A percentile compares a stretch with the other conserved stretches of the same genome.
Evolutionary conservation across 2,329 filamentous ascomycete species (phyloP).

Genomic region (Botrytis byssoidea): DNA sequence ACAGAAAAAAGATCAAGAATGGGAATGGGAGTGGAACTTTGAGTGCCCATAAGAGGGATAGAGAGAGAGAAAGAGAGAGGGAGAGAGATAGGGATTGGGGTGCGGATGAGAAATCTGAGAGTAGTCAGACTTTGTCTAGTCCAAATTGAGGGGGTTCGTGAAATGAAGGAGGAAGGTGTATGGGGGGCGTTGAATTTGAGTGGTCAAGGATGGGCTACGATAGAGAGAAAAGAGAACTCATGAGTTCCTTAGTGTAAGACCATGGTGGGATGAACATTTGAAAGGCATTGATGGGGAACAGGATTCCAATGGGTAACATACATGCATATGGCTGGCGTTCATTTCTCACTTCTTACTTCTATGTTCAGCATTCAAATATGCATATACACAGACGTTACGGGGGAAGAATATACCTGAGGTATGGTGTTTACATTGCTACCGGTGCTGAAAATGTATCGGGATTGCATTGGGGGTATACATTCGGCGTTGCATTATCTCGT

Average conservation of each 20-base stretch:
- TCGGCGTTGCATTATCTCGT: not conserved
- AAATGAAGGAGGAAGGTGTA: not conserved
- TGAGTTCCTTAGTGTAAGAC: slow-evolving; percentile 10
- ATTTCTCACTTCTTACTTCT: not conserved
- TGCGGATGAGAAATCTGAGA: slow-evolving; percentile 18
- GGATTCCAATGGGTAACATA: slow-evolving; percentile 6
- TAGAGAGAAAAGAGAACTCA: not conserved
- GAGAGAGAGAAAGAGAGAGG: slow-evolving; percentile 3
- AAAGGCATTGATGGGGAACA: slow-evolving; percentile 2
- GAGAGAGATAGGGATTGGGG: slow-evolving; percentile 9
- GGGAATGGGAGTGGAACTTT: not conserved
- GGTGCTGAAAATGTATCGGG: not conserved
- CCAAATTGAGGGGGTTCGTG: slow-evolving; percentile 8
- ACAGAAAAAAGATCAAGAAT: slow-evolving; percentile 19
- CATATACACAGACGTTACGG: not conserved
- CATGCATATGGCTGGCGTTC: slow-evolving; percentile 12
- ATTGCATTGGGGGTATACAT: not conserved
- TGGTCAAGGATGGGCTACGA: not conserved
- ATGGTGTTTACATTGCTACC: not conserved
- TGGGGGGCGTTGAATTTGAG: not conserved
- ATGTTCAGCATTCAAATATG: not conserved
- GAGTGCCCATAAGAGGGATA: slow-evolving; percentile 6
- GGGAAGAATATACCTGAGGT: not conserved
- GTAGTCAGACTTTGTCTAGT: slow-evolving; percentile 21
- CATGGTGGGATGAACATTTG: not conserved